A percentile compares a stretch with the other conserved stretches of the same genome.
phyloP scores from a whole-genome alignment of 306 rosid species.

The Cyclanthera cordifolia region DNA sequence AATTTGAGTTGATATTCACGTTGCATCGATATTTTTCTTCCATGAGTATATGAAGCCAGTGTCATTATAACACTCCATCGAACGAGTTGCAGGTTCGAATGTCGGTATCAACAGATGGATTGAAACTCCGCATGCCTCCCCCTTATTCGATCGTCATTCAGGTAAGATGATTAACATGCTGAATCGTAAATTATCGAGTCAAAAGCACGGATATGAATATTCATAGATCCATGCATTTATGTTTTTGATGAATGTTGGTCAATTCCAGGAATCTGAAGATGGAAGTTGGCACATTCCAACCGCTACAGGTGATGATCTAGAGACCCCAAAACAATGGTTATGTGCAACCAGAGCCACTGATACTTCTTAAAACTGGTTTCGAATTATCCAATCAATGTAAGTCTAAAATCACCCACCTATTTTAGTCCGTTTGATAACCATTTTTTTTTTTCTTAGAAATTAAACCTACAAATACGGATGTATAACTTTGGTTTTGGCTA shows the following conservation, averaged over 20 bases:
- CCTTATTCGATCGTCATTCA: constrained; percentile 72
- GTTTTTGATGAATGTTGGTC: not conserved
- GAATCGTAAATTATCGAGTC: not conserved
- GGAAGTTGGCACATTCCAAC: constrained; percentile 84
- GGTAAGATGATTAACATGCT: constrained; percentile 32
- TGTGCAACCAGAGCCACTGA: constrained; percentile 48
- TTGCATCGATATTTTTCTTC: not conserved
- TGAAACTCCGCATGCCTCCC: constrained; percentile 55
- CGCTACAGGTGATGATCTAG: constrained; percentile 51
- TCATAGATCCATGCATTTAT: not conserved
- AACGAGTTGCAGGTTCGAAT: constrained; percentile 48
- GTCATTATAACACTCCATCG: not conserved
- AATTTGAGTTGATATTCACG: not conserved
- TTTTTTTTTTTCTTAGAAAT: too few species aligned
- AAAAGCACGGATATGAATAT: constrained; percentile 6
- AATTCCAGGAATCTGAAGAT: constrained; percentile 58
- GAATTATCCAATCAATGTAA: not conserved
- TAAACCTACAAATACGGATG: too few species aligned
- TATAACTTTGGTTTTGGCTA: too few species aligned
- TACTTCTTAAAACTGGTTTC: not conserved
- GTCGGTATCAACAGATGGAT: constrained; percentile 31
- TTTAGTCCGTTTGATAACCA: too few species aligned
- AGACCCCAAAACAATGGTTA: constrained; percentile 68
- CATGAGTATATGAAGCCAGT: not conserved
- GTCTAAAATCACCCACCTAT: too few species aligned